phyloP scores from a whole-genome alignment of 2,329 filamentous ascomycete species.

The Corynespora cassiicola region DNA sequence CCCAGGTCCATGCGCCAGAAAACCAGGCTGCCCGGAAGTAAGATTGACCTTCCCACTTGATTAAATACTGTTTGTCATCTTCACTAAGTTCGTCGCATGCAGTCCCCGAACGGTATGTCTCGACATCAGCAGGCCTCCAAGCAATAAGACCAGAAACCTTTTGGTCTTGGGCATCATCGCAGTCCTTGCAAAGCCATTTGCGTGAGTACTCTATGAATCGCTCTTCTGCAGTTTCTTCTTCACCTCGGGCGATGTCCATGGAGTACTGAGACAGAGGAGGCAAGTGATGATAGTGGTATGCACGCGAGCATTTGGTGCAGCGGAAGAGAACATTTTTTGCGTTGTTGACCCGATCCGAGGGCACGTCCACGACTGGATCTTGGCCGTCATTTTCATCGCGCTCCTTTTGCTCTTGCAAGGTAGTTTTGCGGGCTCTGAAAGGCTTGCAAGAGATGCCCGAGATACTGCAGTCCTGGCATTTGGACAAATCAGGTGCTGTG shows the following conservation, averaged over 20 bases:
- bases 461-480: constrained; percentile 73
- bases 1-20: constrained; percentile 87
- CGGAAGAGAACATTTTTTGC: constrained; percentile 79
- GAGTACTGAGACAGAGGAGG: constrained; percentile 57
- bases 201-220: constrained; percentile 75
- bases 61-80: constrained; percentile 86
- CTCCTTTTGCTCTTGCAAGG: constrained; percentile 82
- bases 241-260: constrained; percentile 52
- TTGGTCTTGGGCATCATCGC: constrained; percentile 62
- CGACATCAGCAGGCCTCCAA: constrained; percentile 76
- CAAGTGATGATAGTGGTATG: constrained; percentile 85
- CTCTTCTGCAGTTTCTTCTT: constrained; percentile 62
- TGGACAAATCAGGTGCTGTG: constrained; percentile 71
- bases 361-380: constrained; percentile 75
- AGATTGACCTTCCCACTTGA: constrained; percentile 84
- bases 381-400: constrained; percentile 78
- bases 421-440: constrained; percentile 75
- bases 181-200: constrained; percentile 83
- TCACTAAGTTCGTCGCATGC: constrained; percentile 66
- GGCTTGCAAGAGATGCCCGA: constrained; percentile 74
- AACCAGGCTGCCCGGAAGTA: constrained; percentile 88
- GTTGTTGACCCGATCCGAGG: constrained; percentile 74
- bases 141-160: constrained; percentile 84
- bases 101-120: constrained; percentile 61
- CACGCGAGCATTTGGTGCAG: constrained; percentile 77